phyloP scores from a whole-genome alignment of 345 rosid genomes.

The Durio zibethinus region DNA sequence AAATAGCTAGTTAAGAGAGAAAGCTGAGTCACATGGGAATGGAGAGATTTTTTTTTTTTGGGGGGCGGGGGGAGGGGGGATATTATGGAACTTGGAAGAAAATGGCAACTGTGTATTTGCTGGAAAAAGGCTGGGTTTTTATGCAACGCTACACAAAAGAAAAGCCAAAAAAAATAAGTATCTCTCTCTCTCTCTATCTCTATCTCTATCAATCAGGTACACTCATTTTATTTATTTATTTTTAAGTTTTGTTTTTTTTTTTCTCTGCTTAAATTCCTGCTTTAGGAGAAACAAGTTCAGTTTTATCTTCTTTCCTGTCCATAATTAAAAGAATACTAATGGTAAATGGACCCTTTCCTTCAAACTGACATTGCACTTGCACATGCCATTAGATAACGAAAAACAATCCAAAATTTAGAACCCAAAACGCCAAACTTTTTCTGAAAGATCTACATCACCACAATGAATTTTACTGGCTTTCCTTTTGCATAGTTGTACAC shows the following conservation, averaged over 20 bases:
- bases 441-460: not conserved
- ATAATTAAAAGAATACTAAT: not conserved
- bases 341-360: not conserved
- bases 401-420: not conserved
- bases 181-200: not conserved
- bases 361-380: not conserved
- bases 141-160: constrained; percentile 17
- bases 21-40: constrained; percentile 26
- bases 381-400: not conserved
- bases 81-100: not conserved
- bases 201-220: not conserved
- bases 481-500: not conserved
- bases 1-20: not conserved
- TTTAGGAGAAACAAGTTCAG: not conserved
- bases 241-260: not conserved
- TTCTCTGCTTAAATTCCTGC: not conserved
- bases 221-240: not conserved
- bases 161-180: not conserved
- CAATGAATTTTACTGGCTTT: not conserved
- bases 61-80: not conserved
- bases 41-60: not conserved
- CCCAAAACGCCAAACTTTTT: not conserved
- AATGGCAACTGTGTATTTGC: constrained; percentile 33
- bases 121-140: constrained; percentile 30
- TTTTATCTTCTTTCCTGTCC: not conserved